Evolutionary conservation across 352 stramenopile genomes (phyloP), one percentile per base, ranked within the genome.

Genomic region (Phytophthora fragariae): DNA sequence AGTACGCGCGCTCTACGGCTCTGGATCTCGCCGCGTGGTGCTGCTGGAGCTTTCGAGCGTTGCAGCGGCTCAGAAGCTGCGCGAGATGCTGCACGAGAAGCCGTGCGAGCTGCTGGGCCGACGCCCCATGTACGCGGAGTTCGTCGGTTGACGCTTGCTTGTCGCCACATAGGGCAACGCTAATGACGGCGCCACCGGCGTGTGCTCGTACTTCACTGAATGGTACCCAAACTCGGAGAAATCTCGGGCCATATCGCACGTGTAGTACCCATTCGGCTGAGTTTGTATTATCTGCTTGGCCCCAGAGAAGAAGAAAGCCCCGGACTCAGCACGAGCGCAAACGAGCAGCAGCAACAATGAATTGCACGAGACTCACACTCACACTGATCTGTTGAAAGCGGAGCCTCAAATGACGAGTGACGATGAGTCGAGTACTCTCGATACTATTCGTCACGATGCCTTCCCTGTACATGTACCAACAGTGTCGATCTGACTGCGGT

Each of bases 211-310:
- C 21, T 79, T 73, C 2, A 84, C 68, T 10, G 88, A 93, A 54
- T 89, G 83, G 5, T 95, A 80, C 2, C 82, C 84, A 72, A 90
- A 96, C 58, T 95, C 88, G n/a, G 89, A 94, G 60, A 95, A 94
- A 62, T 91, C 84, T 10, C 85, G 80, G 15, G 89, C 88, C 85
- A 95, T 92, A 52, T 89, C 79, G 68, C 89, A 96, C 71, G 84
- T 92, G 67, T 92, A 96, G 57, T 88, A 77, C 4, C 86, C 86
- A 24, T 83, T 92, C 5, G 80, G 78, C 24, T 1, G 15, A 49
- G 41, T 14, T 17, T 49, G 41, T 21, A 49, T 21, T 49, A 19
- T 10, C 6, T 21, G 17, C 17, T 19, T 49, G 3, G 5, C 19
- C 41, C n/a, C 46, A 87, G 81, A 80, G 50, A 88, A 76, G 64